A percentile compares a stretch with the other conserved stretches of the same genome.
These are phyloP conservation scores for Mycothermus thermophilus DNA, from an alignment of 495 filamentous ascomycete species.

Conservation along the genomic window DNA sequence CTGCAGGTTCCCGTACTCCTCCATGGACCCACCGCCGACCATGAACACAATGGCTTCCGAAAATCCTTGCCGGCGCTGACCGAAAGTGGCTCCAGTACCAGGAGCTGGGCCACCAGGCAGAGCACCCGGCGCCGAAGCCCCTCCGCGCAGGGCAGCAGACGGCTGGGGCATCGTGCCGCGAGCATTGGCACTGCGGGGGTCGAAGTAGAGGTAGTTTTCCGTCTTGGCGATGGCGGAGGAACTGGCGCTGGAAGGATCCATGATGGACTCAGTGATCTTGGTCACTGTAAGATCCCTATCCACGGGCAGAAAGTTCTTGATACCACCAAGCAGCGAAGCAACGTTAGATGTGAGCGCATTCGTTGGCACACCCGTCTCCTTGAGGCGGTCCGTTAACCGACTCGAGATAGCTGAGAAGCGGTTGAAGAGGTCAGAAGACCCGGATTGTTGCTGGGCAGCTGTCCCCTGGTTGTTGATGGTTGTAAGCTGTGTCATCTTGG, in stretches of 20 bases:
- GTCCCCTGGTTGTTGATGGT: conserved; percentile 50
- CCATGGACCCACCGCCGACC: conserved; percentile 95
- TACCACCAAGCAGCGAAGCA: conserved; percentile 88
- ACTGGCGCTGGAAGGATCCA: conserved; percentile 85
- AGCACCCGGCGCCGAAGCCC: conserved; percentile 26
- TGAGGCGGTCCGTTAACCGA: conserved; percentile 82
- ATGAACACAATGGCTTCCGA: conserved; percentile 94
- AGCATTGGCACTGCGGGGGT: conserved; percentile 83
- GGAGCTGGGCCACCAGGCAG: conserved; percentile 24
- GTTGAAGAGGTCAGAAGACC: conserved; percentile 65
- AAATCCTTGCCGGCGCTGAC: conserved; percentile 84
- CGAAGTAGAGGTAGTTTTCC: conserved; percentile 97
- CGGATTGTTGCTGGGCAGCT: conserved; percentile 40
- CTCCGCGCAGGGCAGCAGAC: conserved; percentile 34
- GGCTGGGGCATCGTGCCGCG: conserved; percentile 82
- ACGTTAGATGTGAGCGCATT: conserved; percentile 60
- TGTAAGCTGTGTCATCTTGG: conserved; percentile 97
- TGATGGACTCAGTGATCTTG: conserved; percentile 94
- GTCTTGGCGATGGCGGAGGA: conserved; percentile 92
- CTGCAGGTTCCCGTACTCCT: conserved; percentile 95
- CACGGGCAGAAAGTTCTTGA: conserved; percentile 94
- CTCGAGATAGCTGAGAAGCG: conserved; percentile 83
- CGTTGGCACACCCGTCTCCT: conserved; percentile 59
- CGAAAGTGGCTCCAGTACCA: conserved; percentile 78
- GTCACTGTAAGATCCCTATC: conserved; percentile 94